Evolutionary conservation across 805 yeast species (phyloP), one percentile per base, ranked within the genome.

Genomic region (Nakazawaea pomicola): DNA sequence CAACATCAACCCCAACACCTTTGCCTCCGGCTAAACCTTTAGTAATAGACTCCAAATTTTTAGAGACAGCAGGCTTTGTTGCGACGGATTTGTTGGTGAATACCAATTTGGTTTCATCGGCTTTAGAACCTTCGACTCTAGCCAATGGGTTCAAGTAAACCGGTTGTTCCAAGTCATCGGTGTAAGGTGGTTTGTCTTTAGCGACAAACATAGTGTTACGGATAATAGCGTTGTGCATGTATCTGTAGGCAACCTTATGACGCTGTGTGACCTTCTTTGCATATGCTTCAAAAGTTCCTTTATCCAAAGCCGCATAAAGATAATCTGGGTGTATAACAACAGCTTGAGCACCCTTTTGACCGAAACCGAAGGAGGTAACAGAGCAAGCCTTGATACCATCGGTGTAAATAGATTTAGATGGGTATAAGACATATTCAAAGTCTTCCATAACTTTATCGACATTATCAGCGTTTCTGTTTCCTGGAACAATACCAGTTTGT

Each of bases 311-410:
- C 46, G 95, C 95, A 61, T 68, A 88, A 66, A 95, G 74, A 77
- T 89, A 93, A 67, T 91, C 96, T 47, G 97, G 85, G 69, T 91
- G 95, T 49, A 93, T 74, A 43, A 80, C 84, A 61, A 93, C 67
- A 36, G 96, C 96, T 65, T 89, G 95, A 43, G 89, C 99, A 70
- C 99, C 99, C 76, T 93, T 93, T 72, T 93, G 99, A 62, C 99
- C 99, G 64, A 93, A 93, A 64, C 99, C 99, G 63, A 93, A 93
- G 2, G 99, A 93, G 5, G 98, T 93, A 37, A 93, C 80, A 29
- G 97, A 86, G 43, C 86, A 95, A 46, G 99, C 99, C 74, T 91
- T 93, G 61, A 93, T 76, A 63, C 99, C 98, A 62, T 90, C 95
- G 35, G 99, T 93, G 70, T 85, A 86, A 58, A 93, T 77, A 20